phyloP scores from a whole-genome alignment of 2,329 filamentous ascomycete species.

The Chaetomium olivaceum region DNA sequence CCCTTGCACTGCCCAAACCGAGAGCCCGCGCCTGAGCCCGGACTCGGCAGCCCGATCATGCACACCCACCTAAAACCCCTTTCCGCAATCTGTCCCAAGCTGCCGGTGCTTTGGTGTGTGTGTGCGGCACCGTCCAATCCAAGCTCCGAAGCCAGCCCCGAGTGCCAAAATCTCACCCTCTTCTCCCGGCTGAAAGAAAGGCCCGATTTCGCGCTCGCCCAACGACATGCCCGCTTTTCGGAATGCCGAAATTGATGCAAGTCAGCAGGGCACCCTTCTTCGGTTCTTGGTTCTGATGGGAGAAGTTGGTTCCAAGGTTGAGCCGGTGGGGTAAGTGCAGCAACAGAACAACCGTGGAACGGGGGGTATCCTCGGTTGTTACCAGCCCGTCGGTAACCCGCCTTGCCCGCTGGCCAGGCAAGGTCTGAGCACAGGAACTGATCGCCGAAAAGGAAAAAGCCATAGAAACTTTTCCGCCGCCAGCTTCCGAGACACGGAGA shows the following conservation, averaged over 20 bases:
- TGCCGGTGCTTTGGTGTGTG: neutral
- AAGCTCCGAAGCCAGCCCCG: neutral
- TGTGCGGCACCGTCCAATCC: neutral
- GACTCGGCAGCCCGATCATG: neutral
- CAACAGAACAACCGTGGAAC: neutral
- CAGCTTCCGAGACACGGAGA: neutral
- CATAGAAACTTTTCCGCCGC: neutral
- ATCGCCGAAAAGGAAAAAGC: neutral
- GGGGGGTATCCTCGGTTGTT: neutral
- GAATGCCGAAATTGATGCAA: neutral
- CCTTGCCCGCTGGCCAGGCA: neutral
- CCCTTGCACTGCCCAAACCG: conserved; percentile 5
- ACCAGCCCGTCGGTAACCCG: conserved; percentile 15
- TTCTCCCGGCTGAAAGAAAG: conserved; percentile 8
- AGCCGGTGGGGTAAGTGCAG: neutral
- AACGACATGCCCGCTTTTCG: neutral
- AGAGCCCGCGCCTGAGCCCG: neutral
- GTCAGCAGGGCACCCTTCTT: neutral
- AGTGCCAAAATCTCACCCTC: neutral
- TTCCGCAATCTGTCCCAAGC: conserved; percentile 1
- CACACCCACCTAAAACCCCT: neutral
- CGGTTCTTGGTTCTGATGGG: too few species aligned
- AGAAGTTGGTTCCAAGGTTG: neutral
- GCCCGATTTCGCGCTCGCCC: conserved; percentile 3
- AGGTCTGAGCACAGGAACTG: neutral